Percentiles rank a stretch among this genome's conserved stretches.
phyloP scores from a whole-genome alignment of 495 filamentous ascomycete genomes.

The Podospora appendiculata region DNA sequence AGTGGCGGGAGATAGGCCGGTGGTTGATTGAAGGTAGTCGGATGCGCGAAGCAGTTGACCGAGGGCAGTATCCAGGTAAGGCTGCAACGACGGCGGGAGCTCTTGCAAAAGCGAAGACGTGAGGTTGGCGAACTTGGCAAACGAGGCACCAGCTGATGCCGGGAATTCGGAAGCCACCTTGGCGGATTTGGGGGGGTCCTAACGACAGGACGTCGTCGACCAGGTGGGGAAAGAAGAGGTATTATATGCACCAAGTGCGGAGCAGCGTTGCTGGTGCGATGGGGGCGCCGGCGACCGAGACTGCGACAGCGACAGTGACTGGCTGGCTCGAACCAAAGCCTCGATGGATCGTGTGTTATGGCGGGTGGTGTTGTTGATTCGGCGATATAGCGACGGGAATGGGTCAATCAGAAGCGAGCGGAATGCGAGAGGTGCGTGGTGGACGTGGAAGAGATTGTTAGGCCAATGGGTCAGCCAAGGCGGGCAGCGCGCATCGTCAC shows the following conservation, averaged over 20 bases:
- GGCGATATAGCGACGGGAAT: background rate
- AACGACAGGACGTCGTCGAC: constrained; percentile 30
- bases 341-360: background rate
- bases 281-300: background rate
- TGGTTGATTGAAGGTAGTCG: constrained; percentile 44
- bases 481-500: constrained; percentile 1
- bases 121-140: constrained; percentile 34
- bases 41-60: constrained; percentile 44
- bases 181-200: constrained; percentile 32
- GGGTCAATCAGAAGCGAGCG: constrained; percentile 10
- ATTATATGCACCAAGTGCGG: constrained; percentile 11
- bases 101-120: constrained; percentile 28
- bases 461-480: constrained; percentile 16
- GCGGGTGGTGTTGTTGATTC: constrained; percentile 8
- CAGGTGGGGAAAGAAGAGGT: constrained; percentile 11
- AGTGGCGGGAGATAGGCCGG: constrained; percentile 38
- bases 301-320: too few species aligned
- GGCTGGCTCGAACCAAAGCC: too few species aligned
- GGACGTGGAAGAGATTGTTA: background rate
- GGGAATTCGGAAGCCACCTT: constrained; percentile 48
- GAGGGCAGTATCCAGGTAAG: constrained; percentile 37
- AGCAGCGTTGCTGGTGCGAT: constrained; percentile 5
- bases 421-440: background rate
- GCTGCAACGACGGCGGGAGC: constrained; percentile 36
- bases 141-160: constrained; percentile 45